Base-by-base conservation (phyloP, 116 monocot genomes). In the Posidonia oceanica region DNA sequence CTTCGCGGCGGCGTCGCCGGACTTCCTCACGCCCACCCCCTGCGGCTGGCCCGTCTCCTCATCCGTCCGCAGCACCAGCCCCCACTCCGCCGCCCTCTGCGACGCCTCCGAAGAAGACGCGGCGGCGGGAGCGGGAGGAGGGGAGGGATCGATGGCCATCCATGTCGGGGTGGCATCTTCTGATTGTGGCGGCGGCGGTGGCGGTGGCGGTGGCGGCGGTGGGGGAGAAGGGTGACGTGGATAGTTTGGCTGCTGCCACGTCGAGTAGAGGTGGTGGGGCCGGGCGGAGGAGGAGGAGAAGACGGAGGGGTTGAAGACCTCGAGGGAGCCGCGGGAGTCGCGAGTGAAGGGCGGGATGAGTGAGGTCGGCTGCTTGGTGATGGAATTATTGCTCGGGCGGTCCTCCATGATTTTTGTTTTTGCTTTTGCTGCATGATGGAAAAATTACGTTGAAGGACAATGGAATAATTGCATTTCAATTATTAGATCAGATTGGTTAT, bases 31-130 rank as follows among this genome's bases (percentile, higher is more conserved):
- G 13, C 36, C 61, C 61, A 94, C 89, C 0, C 87, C 94, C 72
- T 85, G 78, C 54, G 85, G 94, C 60, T 40, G 69, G 42, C 94
- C 94, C 1, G 94, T 97, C 78, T 85, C 81, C 74, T 87, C 82
- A 73, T 97, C 89, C n/a, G 87, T 97, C 75, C 68, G 73, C 66
- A 97, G 85, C 37, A 92, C 87, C 53, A 97, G 82, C 7, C 97
- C 97, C 97, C 97, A 92, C 80, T 91, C 97, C 0, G 89, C 89
- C 22, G 92, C 97, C 67, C 97, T 75, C 78, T 82, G 73, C 44
- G 86, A 81, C 14, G 91, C 91, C 36, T 68, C 74, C 18, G 48
- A 48, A 7, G 6, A 48, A 12, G 71, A 16, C 16, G 58, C 0
- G 63, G 71, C 29, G 14, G 71, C 29, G 14, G 74, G 4, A 38